phyloP scores from a whole-genome alignment of 257 asterid genomes.

The Solanum infundibuliforme region DNA sequence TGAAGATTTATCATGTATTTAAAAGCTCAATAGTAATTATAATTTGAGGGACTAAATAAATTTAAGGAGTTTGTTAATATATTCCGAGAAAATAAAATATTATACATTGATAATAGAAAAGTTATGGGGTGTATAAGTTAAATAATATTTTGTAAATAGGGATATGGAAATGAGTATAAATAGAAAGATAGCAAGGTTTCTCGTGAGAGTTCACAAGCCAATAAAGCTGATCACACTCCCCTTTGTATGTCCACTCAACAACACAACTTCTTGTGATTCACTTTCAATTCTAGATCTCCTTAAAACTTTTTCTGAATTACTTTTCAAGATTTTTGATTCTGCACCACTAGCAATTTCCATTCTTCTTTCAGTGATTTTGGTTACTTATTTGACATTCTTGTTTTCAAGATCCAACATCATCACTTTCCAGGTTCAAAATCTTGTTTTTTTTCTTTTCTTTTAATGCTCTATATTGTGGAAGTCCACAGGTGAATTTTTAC shows the following conservation, averaged over 20 bases:
- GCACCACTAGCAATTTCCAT: neutral
- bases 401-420: neutral
- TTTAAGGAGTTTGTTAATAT: neutral
- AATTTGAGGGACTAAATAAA: neutral
- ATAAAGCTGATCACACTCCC: conserved; percentile 25
- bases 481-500: neutral
- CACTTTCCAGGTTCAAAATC: neutral
- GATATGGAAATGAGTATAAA: conserved; percentile 6
- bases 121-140: neutral
- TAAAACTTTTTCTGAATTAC: neutral
- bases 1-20: too few species aligned
- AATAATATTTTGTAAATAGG: neutral
- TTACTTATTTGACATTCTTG: neutral
- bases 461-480: neutral
- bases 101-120: neutral
- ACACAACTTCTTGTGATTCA: neutral
- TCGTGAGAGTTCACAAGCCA: conserved; percentile 66
- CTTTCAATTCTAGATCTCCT: neutral
- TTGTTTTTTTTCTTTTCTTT: neutral
- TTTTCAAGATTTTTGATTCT: neutral
- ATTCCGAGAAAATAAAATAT: neutral
- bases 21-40: neutral
- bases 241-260: neutral
- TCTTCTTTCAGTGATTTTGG: neutral
- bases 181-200: conserved; percentile 30